Conservation (phyloP, 306 rosid genomes). For the Rosa multiflora region DNA sequence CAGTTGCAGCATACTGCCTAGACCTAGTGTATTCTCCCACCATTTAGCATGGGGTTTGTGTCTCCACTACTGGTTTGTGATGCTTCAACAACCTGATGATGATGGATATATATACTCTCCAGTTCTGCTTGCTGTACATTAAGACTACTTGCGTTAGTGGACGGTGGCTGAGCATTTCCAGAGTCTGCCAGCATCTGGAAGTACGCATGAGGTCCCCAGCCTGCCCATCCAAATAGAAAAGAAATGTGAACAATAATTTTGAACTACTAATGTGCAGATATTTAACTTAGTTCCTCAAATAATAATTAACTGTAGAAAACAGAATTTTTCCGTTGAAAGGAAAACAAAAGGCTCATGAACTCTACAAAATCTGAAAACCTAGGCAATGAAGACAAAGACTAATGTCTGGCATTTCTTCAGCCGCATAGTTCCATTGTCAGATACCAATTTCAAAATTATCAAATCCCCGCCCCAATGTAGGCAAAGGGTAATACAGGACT, state of each 20-base stretch:
- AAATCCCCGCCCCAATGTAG: neutral
- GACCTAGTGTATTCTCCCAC: slow-evolving; percentile 45
- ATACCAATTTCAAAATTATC: neutral
- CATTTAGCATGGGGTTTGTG: slow-evolving; percentile 52
- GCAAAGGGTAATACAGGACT: neutral
- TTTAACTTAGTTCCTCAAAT: neutral
- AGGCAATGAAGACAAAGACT: neutral
- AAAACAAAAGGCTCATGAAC: neutral
- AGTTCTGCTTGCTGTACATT: slow-evolving; percentile 43
- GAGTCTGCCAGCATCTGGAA: slow-evolving; percentile 71
- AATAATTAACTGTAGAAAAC: neutral
- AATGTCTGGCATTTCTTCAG: neutral
- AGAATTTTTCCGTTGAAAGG: neutral
- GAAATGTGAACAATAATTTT: neutral
- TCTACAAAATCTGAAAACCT: neutral
- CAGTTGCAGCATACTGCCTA: neutral
- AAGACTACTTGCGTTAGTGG: slow-evolving; percentile 28
- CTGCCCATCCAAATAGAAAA: slow-evolving; percentile 33
- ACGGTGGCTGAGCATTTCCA: slow-evolving; percentile 32
- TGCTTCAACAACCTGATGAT: slow-evolving; percentile 29
- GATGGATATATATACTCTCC: slow-evolving; percentile 40
- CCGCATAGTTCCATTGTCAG: neutral
- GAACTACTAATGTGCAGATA: neutral
- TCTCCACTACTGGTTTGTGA: slow-evolving; percentile 34
- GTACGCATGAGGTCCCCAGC: slow-evolving; percentile 92